Evolutionary conservation across 345 rosid species (phyloP).

Genomic region (Adansonia digitata): DNA sequence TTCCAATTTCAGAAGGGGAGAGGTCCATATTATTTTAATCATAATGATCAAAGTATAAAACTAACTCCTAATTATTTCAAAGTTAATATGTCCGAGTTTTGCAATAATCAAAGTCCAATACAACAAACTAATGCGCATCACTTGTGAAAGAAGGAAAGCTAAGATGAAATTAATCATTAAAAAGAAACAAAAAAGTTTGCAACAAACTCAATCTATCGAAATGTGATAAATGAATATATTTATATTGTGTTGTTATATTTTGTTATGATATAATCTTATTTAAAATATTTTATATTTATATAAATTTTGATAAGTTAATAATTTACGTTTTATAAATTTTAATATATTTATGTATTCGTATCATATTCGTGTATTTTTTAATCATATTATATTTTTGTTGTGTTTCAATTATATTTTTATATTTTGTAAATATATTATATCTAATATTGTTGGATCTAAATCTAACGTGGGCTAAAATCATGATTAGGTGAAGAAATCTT

Average conservation of each 20-base stretch:
- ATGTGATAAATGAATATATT: too few species aligned
- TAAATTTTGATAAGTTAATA: too few species aligned
- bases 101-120: neutral
- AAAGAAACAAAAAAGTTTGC: neutral
- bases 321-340: too few species aligned
- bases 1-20: neutral
- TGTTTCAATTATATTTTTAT: too few species aligned
- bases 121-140: neutral
- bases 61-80: neutral
- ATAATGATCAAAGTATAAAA: neutral
- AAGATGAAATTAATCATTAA: neutral
- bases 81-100: neutral
- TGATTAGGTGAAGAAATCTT: neutral
- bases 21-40: neutral
- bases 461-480: neutral
- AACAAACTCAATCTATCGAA: neutral
- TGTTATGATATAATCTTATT: too few species aligned
- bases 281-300: too few species aligned
- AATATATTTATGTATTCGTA: too few species aligned
- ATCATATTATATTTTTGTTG: too few species aligned
- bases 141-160: neutral
- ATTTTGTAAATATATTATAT: too few species aligned
- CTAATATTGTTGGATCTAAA: too few species aligned
- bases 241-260: too few species aligned
- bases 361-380: too few species aligned